Base-by-base conservation (phyloP, 202 grass and related monocot species). In the Panicum hallii region DNA sequence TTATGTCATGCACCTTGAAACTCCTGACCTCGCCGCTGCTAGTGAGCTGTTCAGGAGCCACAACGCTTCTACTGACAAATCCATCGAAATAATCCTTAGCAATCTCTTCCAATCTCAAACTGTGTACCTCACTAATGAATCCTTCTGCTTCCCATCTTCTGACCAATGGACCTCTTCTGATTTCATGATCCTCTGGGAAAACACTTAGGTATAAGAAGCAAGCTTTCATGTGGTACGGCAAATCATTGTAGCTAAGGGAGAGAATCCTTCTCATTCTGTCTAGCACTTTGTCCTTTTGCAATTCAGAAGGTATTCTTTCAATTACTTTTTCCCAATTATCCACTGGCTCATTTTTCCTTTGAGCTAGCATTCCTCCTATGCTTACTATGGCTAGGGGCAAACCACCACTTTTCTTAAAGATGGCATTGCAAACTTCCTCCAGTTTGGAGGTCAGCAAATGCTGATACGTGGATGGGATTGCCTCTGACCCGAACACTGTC, bases 121-220 rank as follows among this genome's bases (percentile, higher is more conserved):
- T 32, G 1, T 72, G 1, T 4, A 4, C 2, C 4, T 19, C 41
- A 32, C 1, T 11, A 9, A 87, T 50, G 9, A 87, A 77, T 9
- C 80, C 72, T 72, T 87, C 85, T 0, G 79, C 78, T 20, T 26
- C 80, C 63, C 78, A 87, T 47, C 48, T 32, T 82, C 83, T 67
- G 10, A 76, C 49, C 41, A 56, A 23, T 11, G 71, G 9, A 8
- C 54, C 71, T 63, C 49, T 74, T 62, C 63, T 79, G 54, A 85
- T 70, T 20, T 46, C 17, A 54, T 13, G 14, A 70, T 20, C 83
- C 47, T 85, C 83, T 0, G 26, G 74, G 83, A 20, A 70, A 63
- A 62, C 20, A 60, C 74, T 70, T 8, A 85, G n/a, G 22, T 85
- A 85, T 3, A 79, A 45, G 74, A 85, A 85, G 43, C 83, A 83